Conservation (phyloP, 169 alveolate species). For the Cryptosporidium xiaoi region DNA sequence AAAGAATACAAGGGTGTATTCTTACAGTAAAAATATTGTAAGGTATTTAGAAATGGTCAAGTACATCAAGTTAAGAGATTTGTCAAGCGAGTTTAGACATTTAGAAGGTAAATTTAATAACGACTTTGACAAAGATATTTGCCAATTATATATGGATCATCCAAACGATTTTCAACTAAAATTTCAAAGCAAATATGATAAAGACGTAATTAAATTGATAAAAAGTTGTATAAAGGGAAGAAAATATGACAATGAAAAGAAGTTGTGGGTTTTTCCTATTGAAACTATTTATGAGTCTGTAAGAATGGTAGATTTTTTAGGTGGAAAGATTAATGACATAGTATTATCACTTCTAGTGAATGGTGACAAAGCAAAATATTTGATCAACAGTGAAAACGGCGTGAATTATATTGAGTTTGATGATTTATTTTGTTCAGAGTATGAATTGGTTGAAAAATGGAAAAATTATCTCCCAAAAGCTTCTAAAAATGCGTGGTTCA, state of each 20-base stretch:
- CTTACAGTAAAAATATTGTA: not conserved
- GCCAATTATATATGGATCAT: conserved; percentile 22
- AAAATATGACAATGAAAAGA: conserved; percentile 21
- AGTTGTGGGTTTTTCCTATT: conserved; percentile 48
- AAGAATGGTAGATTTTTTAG: conserved; percentile 28
- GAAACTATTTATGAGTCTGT: conserved; percentile 62
- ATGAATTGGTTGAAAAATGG: conserved; percentile 27
- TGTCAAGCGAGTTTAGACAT: not conserved
- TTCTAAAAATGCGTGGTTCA: conserved; percentile 23
- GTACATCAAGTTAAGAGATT: conserved; percentile 10
- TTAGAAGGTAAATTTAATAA: conserved; percentile 9
- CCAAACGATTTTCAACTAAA: conserved; percentile 18
- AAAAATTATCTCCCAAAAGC: conserved; percentile 36
- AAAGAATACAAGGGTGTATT: not conserved
- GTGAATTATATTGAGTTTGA: too few relatives aligned
- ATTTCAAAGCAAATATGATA: conserved; percentile 38
- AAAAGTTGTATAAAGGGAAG: conserved; percentile 51
- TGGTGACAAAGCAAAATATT: not conserved
- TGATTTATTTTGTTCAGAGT: not conserved
- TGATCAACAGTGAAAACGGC: not conserved
- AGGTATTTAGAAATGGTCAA: conserved; percentile 35
- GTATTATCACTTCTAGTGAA: conserved; percentile 36
- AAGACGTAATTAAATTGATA: conserved; percentile 29
- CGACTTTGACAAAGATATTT: not conserved
- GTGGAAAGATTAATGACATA: conserved; percentile 30